Evolutionary conservation across 495 filamentous ascomycete genomes (phyloP), one percentile per base, ranked within the genome.

Genomic region (Pyrenula aspistea): DNA sequence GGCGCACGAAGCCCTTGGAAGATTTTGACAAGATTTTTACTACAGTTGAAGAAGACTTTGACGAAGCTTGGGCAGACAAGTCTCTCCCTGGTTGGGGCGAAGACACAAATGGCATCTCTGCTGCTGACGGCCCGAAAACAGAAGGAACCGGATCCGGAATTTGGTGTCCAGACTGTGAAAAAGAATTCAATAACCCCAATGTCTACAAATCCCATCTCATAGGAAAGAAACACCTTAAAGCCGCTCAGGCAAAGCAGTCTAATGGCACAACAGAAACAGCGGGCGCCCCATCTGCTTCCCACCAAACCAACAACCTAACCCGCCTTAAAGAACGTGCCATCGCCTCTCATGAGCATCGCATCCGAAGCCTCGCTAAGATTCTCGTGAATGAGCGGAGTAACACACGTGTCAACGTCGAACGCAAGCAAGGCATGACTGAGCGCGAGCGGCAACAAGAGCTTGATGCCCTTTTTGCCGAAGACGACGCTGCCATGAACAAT

Each of bases 381-480:
- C 89, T 97, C 76, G 77, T 84, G 60, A 80, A 81, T 20, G 86
- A 92, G 64, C 83, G 91, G 55, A 79, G 83, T 67, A 90, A 93
- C 60, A 97, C 92, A 0, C 77, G 84, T 47, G 85, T 90, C 57
- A 96, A 98, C 63, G 89, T 96, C 10, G 93, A 97, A 75, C 84
- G 94, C 21, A 88, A 85, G 64, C 89, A 93, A 66, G 90, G 91
- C 58, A 91, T 97, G 88, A 98, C 93, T 2, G 93, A 97, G 63
- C 81, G 89, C 8, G 93, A 98, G 68, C 83, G 93, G 23, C 86
- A 91, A 65, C 85, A 91, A 70, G 94, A 98, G 64, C 74, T 95
- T 21, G 90, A 95, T 53, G 86, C 89, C n/a, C 69, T 96, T 21
- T 87, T 86, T 65, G 87, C 81, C 52, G 78, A 87, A 54, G 68